A percentile compares a stretch with the other conserved stretches of the same genome.
These are phyloP conservation scores for Lipomyces mesembrius DNA, from an alignment of 805 yeast genomes.

Conservation along the genomic window DNA sequence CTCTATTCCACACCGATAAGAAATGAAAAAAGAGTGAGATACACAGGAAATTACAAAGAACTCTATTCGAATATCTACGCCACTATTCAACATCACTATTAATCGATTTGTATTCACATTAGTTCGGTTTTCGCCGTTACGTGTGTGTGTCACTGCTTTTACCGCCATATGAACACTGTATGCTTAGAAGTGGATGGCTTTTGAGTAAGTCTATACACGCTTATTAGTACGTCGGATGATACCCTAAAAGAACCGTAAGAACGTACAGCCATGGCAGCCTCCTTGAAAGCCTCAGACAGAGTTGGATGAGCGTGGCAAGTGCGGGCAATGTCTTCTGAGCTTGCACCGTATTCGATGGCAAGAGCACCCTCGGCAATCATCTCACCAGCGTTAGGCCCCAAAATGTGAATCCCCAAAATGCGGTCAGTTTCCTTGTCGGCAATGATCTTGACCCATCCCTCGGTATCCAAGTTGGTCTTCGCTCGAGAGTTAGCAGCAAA, in stretches of 20 bases:
- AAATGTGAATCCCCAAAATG: conserved; percentile 92
- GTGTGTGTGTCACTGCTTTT: background rate
- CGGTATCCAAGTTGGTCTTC: conserved; percentile 95
- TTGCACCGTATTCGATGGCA: conserved; percentile 98
- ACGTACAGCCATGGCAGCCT: conserved; percentile 81
- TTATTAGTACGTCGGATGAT: background rate
- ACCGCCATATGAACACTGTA: background rate
- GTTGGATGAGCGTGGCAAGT: conserved; percentile 99
- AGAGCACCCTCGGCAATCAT: conserved; percentile 98
- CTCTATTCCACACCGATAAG: no score
- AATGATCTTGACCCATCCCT: conserved; percentile 93
- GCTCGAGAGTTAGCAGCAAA: conserved; percentile 99
- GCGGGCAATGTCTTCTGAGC: conserved; percentile 96
- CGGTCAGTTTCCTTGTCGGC: conserved; percentile 98
- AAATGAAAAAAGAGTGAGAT: background rate
- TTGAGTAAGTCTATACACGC: conserved; percentile 59
- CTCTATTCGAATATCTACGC: background rate
- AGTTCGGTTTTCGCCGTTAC: background rate
- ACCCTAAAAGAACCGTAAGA: background rate
- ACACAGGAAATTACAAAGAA: background rate
- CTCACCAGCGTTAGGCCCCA: conserved; percentile 99
- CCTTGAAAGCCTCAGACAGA: conserved; percentile 95
- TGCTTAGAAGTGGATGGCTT: conserved; percentile 76
- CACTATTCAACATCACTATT: background rate
- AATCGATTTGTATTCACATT: background rate